Evolutionary conservation across 306 rosid genomes (phyloP).

Genomic region (Cicer judaicum): DNA sequence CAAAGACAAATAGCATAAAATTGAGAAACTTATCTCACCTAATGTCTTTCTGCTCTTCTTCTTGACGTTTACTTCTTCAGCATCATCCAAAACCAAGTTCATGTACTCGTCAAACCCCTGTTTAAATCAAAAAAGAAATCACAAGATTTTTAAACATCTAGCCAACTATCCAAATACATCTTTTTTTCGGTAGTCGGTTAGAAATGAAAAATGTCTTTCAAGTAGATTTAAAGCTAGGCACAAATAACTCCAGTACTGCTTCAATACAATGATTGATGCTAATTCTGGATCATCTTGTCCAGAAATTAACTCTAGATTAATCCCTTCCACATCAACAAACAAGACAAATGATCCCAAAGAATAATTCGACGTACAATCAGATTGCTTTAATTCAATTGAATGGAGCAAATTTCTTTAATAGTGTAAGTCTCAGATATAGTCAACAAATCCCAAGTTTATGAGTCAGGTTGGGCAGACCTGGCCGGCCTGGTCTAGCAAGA

Average conservation of each 20-base stretch:
- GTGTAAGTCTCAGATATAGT: not conserved
- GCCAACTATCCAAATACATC: not conserved
- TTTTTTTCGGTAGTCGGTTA: not conserved
- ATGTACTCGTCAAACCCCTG: constrained; percentile 60
- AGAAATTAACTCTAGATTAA: not conserved
- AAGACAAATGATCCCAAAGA: not conserved
- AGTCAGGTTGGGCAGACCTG: not conserved
- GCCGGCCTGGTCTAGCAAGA: not conserved
- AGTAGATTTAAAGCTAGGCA: not conserved
- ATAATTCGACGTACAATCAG: not conserved
- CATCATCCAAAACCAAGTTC: constrained; percentile 49
- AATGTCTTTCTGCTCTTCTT: constrained; percentile 74
- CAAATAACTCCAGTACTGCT: not conserved
- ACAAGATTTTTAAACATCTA: not conserved
- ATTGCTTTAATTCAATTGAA: not conserved
- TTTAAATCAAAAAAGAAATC: constrained; percentile 24
- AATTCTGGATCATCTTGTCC: not conserved
- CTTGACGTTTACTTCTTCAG: constrained; percentile 77
- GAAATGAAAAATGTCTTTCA: not conserved
- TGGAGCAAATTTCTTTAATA: not conserved
- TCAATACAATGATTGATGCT: not conserved
- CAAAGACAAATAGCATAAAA: constrained; percentile 11
- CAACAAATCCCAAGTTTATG: not conserved
- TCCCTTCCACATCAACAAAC: not conserved
- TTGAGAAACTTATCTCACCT: constrained; percentile 46